phyloP scores from a whole-genome alignment of 2,329 filamentous ascomycete species.

The Metarhizium sp. region DNA sequence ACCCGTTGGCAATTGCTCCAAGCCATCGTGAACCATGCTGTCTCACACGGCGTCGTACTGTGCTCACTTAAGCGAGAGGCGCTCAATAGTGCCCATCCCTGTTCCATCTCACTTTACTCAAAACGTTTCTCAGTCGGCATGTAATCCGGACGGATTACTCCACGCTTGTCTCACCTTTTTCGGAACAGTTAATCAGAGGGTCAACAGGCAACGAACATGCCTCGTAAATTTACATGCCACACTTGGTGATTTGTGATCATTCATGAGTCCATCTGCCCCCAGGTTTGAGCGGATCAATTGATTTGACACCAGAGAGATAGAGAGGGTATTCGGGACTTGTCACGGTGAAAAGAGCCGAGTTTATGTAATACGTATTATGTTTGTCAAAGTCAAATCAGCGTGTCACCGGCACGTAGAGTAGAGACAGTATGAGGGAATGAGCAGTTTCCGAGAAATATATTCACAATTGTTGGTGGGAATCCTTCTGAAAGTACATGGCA shows the following conservation, averaged over 20 bases:
- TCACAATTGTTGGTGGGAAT: neutral
- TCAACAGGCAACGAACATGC: neutral
- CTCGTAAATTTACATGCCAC: neutral
- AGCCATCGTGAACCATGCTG: neutral
- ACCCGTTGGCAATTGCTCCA: neutral
- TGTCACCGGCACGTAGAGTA: neutral
- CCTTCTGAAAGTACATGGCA: neutral
- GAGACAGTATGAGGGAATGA: no score
- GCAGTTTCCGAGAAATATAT: neutral
- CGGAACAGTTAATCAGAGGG: neutral
- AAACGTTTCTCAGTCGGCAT: neutral
- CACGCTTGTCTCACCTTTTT: neutral
- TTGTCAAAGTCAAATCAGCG: neutral
- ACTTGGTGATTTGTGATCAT: neutral
- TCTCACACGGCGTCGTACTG: neutral
- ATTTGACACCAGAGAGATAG: no score
- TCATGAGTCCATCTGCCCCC: neutral
- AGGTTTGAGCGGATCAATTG: neutral
- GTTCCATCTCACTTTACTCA: neutral
- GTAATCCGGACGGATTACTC: neutral
- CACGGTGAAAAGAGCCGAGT: no score
- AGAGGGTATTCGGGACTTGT: neutral
- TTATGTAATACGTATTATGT: neutral
- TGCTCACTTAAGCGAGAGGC: neutral
- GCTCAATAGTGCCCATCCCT: neutral